A percentile compares a stretch with the other conserved stretches of the same genome.
Evolutionary conservation across 2,329 filamentous ascomycete species (phyloP).

Genomic region (Aureobasidium zeae): DNA sequence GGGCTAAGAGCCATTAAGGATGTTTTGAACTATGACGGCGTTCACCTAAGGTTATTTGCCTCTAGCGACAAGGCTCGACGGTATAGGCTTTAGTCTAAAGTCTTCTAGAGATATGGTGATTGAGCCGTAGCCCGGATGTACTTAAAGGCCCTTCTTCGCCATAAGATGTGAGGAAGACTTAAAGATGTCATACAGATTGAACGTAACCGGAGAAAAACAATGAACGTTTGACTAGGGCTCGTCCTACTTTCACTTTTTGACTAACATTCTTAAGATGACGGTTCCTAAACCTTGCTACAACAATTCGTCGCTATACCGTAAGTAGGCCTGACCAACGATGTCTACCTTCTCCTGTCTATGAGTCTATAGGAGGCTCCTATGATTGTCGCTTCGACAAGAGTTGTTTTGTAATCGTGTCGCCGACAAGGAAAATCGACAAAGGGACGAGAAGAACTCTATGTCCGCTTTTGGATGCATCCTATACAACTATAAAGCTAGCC

Average conservation of each 20-base stretch:
- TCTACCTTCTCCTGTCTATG: slow-evolving; percentile 1
- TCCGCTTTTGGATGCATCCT: neutral
- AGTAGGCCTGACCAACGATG: neutral
- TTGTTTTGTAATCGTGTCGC: neutral
- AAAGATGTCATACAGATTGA: too few relatives aligned
- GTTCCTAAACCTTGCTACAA: neutral
- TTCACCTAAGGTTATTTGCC: slow-evolving; percentile 83
- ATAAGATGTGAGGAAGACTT: too few relatives aligned
- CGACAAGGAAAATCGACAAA: neutral
- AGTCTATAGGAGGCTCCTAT: neutral
- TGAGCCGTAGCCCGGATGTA: too few relatives aligned
- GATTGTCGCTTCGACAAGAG: neutral
- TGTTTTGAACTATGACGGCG: slow-evolving; percentile 67
- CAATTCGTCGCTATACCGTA: slow-evolving; percentile 2
- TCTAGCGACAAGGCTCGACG: slow-evolving; percentile 67
- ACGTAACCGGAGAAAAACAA: neutral
- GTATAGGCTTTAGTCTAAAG: slow-evolving; percentile 73
- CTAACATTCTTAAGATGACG: neutral
- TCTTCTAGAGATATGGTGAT: slow-evolving; percentile 76
- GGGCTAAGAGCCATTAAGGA: slow-evolving; percentile 66
- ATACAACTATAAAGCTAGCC: neutral
- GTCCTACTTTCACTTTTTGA: neutral
- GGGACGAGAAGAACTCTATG: slow-evolving; percentile 1
- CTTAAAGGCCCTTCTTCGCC: too few relatives aligned
- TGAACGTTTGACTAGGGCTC: neutral